Base-by-base conservation (phyloP, 192 early-diverging fungal genomes). In the Geosiphon pyriformis region DNA sequence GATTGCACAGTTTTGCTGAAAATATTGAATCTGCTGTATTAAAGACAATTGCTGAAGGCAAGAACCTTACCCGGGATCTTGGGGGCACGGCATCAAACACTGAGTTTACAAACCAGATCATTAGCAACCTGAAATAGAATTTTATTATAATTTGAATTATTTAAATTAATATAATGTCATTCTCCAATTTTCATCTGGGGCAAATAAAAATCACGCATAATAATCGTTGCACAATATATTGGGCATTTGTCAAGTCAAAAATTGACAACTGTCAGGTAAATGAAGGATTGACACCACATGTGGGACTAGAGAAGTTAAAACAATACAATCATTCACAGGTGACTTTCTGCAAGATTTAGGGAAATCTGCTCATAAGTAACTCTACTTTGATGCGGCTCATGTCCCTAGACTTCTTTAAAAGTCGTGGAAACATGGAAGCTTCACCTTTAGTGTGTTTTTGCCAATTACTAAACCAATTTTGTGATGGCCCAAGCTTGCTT, bases 41-140 rank as follows among this genome's bases (percentile, higher is more conserved):
- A 47, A 85, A 82, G 65, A 96, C 95, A 62, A 96, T 98, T 78
- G 92, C 94, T 70, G 92, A 95, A 51, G 93, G 94, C 74, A 87
- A 90, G 77, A 56, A 71, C 49, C 81, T 93, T 67, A 98, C 95
- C 32, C 90, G 88, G 20, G 95, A 98, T 85, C 80, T 98, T 52
- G 94, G 94, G 62, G 95, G 95, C 68, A 81, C 74, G 46, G 77
- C 90, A 15, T 88, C 90, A 56, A 94, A 89, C 76, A 83, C 87
- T 10, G 78, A 87, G 71, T 93, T 91, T 78, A 95, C 94, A 8
- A 76, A 92, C 12, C 91, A 83, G 23, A 89, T 98, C 58, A 96
- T 98, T 69, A 56, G 72, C 53, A 82, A 83, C 74, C 78, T 88
- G 33, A 59, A 32, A 8, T 55, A 48, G 27, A 57, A 29, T 3